A percentile compares a stretch with the other conserved stretches of the same genome.
phyloP scores from a whole-genome alignment of 2,329 filamentous ascomycete species.

The Microsporum ferrugineum region DNA sequence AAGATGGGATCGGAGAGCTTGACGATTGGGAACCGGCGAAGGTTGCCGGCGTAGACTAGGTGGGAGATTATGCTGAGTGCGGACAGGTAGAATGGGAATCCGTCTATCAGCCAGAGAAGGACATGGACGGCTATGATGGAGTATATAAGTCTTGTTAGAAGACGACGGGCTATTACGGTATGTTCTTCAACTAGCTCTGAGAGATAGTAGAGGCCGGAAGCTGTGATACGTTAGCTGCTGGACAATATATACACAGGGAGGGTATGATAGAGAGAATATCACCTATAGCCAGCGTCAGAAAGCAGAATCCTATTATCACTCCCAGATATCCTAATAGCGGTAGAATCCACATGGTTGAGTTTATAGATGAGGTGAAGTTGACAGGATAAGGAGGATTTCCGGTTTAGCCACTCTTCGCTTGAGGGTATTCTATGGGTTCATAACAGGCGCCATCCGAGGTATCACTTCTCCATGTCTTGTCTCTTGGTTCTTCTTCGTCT shows the following conservation, averaged over 20 bases:
- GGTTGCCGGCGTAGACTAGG: conserved; percentile 76
- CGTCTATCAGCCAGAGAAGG: conserved; percentile 66
- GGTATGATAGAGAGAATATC: conserved; percentile 20
- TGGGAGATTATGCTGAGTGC: conserved; percentile 69
- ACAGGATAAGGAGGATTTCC: background rate
- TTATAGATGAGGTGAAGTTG: background rate
- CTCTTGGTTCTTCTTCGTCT: background rate
- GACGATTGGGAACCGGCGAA: conserved; percentile 64
- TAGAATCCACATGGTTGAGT: conserved; percentile 75
- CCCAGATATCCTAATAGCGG: conserved; percentile 84
- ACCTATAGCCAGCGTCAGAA: conserved; percentile 90
- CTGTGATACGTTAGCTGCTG: conserved; percentile 35
- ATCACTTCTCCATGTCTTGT: background rate
- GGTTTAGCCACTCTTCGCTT: background rate
- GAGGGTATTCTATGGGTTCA: background rate
- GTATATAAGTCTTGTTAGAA: conserved; percentile 81
- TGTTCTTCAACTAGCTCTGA: conserved; percentile 97
- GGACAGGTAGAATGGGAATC: conserved; percentile 68
- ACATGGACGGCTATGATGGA: conserved; percentile 61
- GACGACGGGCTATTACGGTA: conserved; percentile 77
- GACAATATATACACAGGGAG: background rate
- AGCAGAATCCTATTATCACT: conserved; percentile 77
- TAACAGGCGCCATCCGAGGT: background rate
- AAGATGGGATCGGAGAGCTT: conserved; percentile 82
- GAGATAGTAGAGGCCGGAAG: conserved; percentile 96